These are phyloP conservation scores for Sporothrix globosa DNA, from an alignment of 2,329 filamentous ascomycete species.

Conservation along the genomic window DNA sequence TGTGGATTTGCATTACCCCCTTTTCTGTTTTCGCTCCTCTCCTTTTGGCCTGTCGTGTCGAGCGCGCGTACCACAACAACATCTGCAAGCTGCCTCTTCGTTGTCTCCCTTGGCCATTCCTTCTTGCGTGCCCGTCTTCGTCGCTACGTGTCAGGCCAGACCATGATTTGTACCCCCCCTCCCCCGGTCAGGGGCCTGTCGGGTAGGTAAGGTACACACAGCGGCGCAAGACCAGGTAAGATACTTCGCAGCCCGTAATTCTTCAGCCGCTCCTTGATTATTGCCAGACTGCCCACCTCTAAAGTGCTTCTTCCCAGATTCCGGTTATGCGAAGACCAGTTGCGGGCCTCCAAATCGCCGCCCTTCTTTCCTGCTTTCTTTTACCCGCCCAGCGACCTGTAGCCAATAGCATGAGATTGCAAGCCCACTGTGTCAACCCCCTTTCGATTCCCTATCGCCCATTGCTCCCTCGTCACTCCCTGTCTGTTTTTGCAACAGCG, in stretches of 20 bases:
- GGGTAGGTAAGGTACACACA: too few relatives aligned
- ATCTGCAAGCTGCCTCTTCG: neutral
- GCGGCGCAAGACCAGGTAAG: neutral
- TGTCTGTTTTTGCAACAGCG: slow-evolving; percentile 14
- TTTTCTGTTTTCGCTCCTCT: slow-evolving; percentile 23
- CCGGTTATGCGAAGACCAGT: neutral
- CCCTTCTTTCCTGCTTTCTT: slow-evolving; percentile 3
- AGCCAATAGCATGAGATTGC: neutral
- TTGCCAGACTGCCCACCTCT: neutral
- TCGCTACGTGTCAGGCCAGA: neutral
- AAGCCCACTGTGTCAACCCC: slow-evolving; percentile 20
- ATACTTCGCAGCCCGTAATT: too few relatives aligned
- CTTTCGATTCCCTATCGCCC: slow-evolving; percentile 8
- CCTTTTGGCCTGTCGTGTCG: neutral
- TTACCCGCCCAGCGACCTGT: slow-evolving; percentile 1
- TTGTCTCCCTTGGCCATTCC: slow-evolving; percentile 16
- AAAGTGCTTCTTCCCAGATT: neutral
- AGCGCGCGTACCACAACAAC: neutral
- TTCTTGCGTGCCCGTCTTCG: slow-evolving; percentile 18
- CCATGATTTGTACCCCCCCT: neutral
- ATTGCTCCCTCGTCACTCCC: slow-evolving; percentile 23
- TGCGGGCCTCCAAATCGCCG: neutral
- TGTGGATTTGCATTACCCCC: slow-evolving; percentile 28
- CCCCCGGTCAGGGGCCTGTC: too few relatives aligned
- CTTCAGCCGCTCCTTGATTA: neutral